Percentiles rank a stretch among this genome's conserved stretches.
phyloP scores from a whole-genome alignment of 2,329 filamentous ascomycete species.

The Aspergillus piperis region DNA sequence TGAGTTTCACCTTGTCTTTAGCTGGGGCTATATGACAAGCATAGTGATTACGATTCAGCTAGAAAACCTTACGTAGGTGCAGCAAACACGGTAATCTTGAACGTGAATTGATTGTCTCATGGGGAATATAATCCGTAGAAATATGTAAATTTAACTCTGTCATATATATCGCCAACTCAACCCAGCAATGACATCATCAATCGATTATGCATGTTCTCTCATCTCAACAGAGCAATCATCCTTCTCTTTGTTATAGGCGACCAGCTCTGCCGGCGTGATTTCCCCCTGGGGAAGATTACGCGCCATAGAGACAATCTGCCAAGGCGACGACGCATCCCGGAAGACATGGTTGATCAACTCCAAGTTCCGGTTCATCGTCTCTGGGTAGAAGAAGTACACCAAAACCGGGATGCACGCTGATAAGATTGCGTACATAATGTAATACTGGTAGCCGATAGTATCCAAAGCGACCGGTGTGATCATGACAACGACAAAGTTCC shows the following conservation, averaged over 20 bases:
- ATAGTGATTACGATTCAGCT: too few species aligned
- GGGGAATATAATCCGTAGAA: too few species aligned
- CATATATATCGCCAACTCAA: too few species aligned
- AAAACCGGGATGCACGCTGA: constrained; percentile 43
- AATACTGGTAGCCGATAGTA: constrained; percentile 56
- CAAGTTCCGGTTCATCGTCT: constrained; percentile 59
- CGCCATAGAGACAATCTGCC: constrained; percentile 29
- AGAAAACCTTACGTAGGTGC: too few species aligned
- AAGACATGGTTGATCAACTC: constrained; percentile 70
- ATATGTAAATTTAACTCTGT: too few species aligned
- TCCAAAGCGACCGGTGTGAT: constrained; percentile 62
- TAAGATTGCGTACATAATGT: constrained; percentile 56
- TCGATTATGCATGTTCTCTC: constrained; percentile 20
- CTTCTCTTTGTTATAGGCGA: constrained; percentile 16
- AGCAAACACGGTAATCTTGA: too few species aligned
- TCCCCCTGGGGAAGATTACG: constrained; percentile 25
- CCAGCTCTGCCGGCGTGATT: constrained; percentile 17
- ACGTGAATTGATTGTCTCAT: too few species aligned
- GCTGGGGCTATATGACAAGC: too few species aligned
- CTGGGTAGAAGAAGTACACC: constrained; percentile 61
- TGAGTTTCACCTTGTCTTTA: too few species aligned
- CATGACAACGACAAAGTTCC: constrained; percentile 66
- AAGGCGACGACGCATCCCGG: constrained; percentile 19
- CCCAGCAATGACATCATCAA: too few species aligned
- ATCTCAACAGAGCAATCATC: constrained; percentile 15